These are phyloP conservation scores for Magnusiomyces magnusii DNA, from an alignment of 1,139 yeast species.

Conservation along the genomic window DNA sequence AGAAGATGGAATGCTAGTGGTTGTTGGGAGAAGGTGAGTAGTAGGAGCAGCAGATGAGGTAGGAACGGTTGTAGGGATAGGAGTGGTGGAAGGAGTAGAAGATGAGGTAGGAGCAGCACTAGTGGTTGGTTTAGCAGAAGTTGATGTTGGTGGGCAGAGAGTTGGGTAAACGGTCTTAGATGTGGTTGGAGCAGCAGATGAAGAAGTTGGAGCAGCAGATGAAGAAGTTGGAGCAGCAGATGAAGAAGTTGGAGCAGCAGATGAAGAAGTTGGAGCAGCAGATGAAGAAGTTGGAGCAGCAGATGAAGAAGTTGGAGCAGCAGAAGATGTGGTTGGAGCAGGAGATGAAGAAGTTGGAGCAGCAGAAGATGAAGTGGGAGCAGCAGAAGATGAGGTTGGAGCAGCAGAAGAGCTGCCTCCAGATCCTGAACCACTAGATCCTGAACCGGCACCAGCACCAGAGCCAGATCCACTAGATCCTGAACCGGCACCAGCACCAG, in stretches of 20 bases:
- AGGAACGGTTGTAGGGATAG: too few species aligned
- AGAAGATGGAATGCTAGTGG: too few species aligned
- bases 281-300: neutral
- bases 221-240: neutral
- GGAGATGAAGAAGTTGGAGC: neutral
- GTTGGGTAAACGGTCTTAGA: neutral
- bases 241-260: neutral
- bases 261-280: neutral
- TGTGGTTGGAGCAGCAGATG: neutral
- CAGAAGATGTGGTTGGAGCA: neutral
- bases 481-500: slow-evolving; percentile 3
- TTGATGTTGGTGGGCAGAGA: neutral
- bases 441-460: slow-evolving; percentile 1
- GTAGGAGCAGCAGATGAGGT: too few species aligned
- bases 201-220: neutral
- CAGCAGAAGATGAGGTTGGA: neutral
- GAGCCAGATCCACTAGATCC: neutral
- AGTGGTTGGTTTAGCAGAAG: neutral
- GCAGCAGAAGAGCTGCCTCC: neutral
- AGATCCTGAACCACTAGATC: neutral
- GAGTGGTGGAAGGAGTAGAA: too few species aligned
- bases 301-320: neutral
- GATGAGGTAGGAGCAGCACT: neutral
- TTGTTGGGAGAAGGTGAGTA: too few species aligned
- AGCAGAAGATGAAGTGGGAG: neutral